These are phyloP conservation scores for Durusdinium trenchii DNA, from an alignment of 73 alveolate genomes.

Conservation along the genomic window DNA sequence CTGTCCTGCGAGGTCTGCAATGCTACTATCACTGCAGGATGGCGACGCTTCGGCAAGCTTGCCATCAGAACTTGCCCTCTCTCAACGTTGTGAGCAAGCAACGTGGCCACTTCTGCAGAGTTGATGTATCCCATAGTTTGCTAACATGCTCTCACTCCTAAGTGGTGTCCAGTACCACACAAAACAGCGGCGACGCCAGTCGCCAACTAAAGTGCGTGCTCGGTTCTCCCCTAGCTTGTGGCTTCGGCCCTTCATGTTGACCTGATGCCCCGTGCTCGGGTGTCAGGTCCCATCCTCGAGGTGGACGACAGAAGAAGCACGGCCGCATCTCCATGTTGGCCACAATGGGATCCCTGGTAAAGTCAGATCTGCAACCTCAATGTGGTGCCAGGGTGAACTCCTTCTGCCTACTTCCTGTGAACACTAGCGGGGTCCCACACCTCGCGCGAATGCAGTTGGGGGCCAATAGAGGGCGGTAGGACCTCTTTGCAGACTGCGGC, in stretches of 20 bases:
- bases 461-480: not conserved
- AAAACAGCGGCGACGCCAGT: not conserved
- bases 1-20: not conserved
- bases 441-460: not conserved
- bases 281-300: not conserved
- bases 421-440: not conserved
- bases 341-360: too few species aligned
- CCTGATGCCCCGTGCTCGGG: constrained; percentile 1
- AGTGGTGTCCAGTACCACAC: not conserved
- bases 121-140: not conserved
- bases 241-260: too few species aligned
- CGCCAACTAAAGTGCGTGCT: not conserved
- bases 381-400: not conserved
- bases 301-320: not conserved
- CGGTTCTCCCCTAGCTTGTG: not conserved
- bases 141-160: not conserved
- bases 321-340: too few species aligned
- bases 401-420: not conserved
- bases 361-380: constrained; percentile 9
- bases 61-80: not conserved
- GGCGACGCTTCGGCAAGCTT: not conserved
- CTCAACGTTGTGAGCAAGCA: not conserved
- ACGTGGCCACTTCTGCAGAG: not conserved
- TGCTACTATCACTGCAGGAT: not conserved
- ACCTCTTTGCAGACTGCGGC: constrained; percentile 27